Evolutionary conservation across 1,284 basidiomycete species (phyloP), one percentile per base, ranked within the genome.

Genomic region (Tylopilus orsonianus): DNA sequence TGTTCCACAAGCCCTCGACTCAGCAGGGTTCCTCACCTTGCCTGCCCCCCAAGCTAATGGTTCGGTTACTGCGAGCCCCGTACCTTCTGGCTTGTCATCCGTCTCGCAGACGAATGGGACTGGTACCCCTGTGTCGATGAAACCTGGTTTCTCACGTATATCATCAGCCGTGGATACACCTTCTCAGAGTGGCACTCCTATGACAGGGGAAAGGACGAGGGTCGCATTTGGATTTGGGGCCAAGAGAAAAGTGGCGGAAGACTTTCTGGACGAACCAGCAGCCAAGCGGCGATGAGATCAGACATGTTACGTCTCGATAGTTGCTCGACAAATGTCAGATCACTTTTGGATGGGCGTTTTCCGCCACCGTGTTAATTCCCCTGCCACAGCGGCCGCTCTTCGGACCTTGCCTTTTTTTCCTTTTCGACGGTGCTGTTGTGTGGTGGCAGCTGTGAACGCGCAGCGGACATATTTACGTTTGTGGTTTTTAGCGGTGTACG

Each of bases 141-240:
- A 77, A 44, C 80, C 87, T 35, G 87, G 87, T 34, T 91, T 91
- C 66, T 87, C 87, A 19, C 75, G 86, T 48, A 88, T 90, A 60
- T 74, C 79, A 2, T 78, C 81, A 12, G 71, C 74, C n/a, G 70
- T 76, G 49, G 74, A 78, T 29, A 65, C 74, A 29, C 67, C 75
- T 6, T 72, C 78, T 43, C 72, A 72, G 19, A 65, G 67, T 16
- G 75, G 73, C 20, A 83, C 81, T 0, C 81, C 82, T 20, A 77
- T 74, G 7, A 69, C 77, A 1, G 70, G 70, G 2, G 87, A 89
- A 59, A 74, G 87, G 48, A 78, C 80, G 20, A 90, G 83, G 67
- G 80, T 91, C 36, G 79, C 81, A 3, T 83, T 91, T 64, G 87
- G 87, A 5, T 80, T 91, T 61, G 83, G 83, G 29, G 71, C 73